Conservation (phyloP, 345 rosid species). For the Kandelia obovata region DNA sequence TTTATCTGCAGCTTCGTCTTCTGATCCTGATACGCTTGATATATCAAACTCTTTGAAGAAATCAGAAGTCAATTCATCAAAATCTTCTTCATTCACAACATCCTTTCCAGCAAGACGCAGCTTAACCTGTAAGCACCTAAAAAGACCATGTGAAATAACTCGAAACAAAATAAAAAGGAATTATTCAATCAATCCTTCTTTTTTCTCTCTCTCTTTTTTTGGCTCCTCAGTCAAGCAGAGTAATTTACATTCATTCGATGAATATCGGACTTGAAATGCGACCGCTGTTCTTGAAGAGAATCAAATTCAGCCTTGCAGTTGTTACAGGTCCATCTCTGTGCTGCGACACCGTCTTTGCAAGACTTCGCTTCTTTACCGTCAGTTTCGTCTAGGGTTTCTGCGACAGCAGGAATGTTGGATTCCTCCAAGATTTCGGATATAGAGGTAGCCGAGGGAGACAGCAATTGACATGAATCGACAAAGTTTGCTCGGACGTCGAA, state of each 20-base stretch:
- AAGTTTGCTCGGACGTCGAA: constrained; percentile 55
- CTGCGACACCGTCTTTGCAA: constrained; percentile 27
- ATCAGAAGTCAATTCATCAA: constrained; percentile 71
- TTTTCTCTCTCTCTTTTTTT: background rate
- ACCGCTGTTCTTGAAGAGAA: constrained; percentile 82
- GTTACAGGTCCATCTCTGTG: constrained; percentile 83
- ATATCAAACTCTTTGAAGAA: constrained; percentile 72
- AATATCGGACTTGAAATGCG: constrained; percentile 83
- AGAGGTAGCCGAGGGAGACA: constrained; percentile 43
- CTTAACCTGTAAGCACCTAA: constrained; percentile 53
- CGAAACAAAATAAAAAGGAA: background rate
- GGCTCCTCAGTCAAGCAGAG: background rate
- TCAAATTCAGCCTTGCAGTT: constrained; percentile 78
- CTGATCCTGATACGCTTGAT: constrained; percentile 94
- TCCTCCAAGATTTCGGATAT: constrained; percentile 18
- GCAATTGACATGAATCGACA: constrained; percentile 57
- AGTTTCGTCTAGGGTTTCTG: constrained; percentile 25
- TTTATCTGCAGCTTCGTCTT: constrained; percentile 63
- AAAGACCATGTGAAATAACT: background rate
- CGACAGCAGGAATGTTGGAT: constrained; percentile 18
- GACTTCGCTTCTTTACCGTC: constrained; percentile 31
- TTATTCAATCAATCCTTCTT: too few species aligned
- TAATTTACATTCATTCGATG: constrained; percentile 77
- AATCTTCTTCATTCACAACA: constrained; percentile 75
- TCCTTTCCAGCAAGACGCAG: constrained; percentile 75